Conservation (phyloP, 2,329 filamentous ascomycete genomes). For the Colletotrichum salicis region DNA sequence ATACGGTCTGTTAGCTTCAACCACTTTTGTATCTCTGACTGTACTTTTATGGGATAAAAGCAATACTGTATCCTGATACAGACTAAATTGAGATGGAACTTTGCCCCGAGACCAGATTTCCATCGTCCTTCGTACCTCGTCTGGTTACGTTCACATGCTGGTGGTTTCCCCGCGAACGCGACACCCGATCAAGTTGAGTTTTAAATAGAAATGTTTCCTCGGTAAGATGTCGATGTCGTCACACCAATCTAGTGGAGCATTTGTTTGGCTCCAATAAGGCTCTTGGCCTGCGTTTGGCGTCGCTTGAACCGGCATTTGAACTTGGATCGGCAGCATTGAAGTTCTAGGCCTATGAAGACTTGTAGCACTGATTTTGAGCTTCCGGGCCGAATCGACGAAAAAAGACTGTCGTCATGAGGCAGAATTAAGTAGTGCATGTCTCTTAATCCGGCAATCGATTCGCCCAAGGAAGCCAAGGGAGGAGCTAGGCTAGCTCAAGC, state of each 20-base stretch:
- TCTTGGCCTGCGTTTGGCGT: not conserved
- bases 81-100: no score
- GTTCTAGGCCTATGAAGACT: not conserved
- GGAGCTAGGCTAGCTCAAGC: conserved; percentile 15
- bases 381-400: not conserved
- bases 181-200: no score
- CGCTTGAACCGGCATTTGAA: not conserved
- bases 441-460: conserved; percentile 19
- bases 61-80: no score
- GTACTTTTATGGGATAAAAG: no score
- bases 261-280: not conserved
- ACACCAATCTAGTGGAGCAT: no score
- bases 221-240: not conserved
- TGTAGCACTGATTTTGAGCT: not conserved
- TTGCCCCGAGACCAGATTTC: no score
- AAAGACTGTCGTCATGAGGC: conserved; percentile 25
- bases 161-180: no score
- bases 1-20: no score
- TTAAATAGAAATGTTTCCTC: no score
- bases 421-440: not conserved
- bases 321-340: not conserved
- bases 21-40: no score
- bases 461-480: not conserved
- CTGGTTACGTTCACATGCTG: no score
- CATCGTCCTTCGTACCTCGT: no score